Percentiles rank a stretch among this genome's conserved stretches.
Evolutionary conservation across 805 yeast genomes (phyloP).

Genomic region (Teunomyces lycoperdinae): DNA sequence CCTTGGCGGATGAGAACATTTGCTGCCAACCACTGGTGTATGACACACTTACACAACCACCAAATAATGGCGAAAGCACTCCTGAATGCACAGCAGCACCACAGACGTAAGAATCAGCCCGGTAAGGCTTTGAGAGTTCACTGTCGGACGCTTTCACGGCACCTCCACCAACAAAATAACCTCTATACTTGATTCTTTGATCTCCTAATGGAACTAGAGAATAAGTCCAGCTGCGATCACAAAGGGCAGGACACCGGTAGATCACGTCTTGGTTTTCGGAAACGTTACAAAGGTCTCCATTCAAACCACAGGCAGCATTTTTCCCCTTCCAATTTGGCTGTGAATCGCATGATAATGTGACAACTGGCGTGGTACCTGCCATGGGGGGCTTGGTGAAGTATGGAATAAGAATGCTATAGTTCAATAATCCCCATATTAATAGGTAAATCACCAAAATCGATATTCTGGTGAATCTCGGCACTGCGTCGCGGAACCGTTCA

Average conservation of each 20-base stretch:
- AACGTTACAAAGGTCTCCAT: slow-evolving; percentile 59
- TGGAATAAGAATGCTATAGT: slow-evolving; percentile 41
- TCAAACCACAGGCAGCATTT: slow-evolving; percentile 70
- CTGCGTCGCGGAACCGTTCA: slow-evolving; percentile 23
- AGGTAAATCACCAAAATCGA: slow-evolving; percentile 38
- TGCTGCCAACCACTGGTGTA: slow-evolving; percentile 51
- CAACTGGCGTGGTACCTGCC: slow-evolving; percentile 24
- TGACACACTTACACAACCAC: slow-evolving; percentile 72
- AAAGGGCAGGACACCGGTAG: slow-evolving; percentile 84
- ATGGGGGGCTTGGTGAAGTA: slow-evolving; percentile 37
- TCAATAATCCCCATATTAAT: slow-evolving; percentile 44
- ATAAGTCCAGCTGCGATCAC: slow-evolving; percentile 76
- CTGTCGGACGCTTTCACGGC: slow-evolving; percentile 8
- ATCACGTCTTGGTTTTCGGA: slow-evolving; percentile 43
- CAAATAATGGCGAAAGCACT: slow-evolving; percentile 62
- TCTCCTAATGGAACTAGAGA: slow-evolving; percentile 74
- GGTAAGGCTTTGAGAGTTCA: slow-evolving; percentile 57
- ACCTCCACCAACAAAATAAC: slow-evolving; percentile 80
- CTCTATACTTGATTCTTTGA: slow-evolving; percentile 62
- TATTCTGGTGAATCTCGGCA: slow-evolving; percentile 24
- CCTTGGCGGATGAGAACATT: slow-evolving; percentile 46
- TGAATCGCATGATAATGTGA: slow-evolving; percentile 48
- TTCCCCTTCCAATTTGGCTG: slow-evolving; percentile 67
- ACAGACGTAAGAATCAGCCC: slow-evolving; percentile 88
- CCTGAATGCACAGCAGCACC: slow-evolving; percentile 91